Evolutionary conservation across 495 filamentous ascomycete species (phyloP).

Genomic region (Pseudoneurospora amorphoporcata): DNA sequence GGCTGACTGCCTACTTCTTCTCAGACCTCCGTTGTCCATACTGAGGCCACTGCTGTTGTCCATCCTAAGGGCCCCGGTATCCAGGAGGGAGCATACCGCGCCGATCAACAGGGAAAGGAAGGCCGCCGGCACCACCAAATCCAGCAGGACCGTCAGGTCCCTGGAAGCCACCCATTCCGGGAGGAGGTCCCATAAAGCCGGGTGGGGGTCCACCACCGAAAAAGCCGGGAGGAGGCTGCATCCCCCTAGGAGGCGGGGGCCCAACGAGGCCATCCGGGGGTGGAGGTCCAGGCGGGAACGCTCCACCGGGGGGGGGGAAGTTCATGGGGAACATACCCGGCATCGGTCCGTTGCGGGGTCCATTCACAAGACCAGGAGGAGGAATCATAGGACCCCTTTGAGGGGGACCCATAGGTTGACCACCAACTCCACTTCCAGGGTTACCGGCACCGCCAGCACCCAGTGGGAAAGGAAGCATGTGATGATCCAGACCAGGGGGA

Average conservation of each 20-base stretch:
- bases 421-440: constrained; percentile 1
- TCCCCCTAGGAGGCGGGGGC: constrained; percentile 24
- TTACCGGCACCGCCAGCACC: constrained; percentile 12
- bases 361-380: constrained; percentile 39
- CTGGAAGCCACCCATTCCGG: constrained; percentile 38
- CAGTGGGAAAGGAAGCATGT: constrained; percentile 38
- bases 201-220: constrained; percentile 31
- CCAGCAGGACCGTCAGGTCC: constrained; percentile 30
- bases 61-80: constrained; percentile 3
- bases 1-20: background rate
- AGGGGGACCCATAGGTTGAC: constrained; percentile 29
- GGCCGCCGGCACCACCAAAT: constrained; percentile 1
- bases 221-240: constrained; percentile 42
- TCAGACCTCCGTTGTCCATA: background rate
- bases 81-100: constrained; percentile 10
- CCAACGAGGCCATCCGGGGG: constrained; percentile 34
- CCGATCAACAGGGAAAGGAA: constrained; percentile 6
- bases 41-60: too few species aligned
- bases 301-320: constrained; percentile 28
- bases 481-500: constrained; percentile 40
- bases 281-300: constrained; percentile 27
- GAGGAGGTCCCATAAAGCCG: constrained; percentile 28
- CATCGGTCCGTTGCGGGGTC: constrained; percentile 30
- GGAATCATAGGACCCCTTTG: constrained; percentile 40
- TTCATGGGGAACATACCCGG: constrained; percentile 39